phyloP scores from a whole-genome alignment of 352 stramenopile species.

The Globisporangium cylindrosporum region DNA sequence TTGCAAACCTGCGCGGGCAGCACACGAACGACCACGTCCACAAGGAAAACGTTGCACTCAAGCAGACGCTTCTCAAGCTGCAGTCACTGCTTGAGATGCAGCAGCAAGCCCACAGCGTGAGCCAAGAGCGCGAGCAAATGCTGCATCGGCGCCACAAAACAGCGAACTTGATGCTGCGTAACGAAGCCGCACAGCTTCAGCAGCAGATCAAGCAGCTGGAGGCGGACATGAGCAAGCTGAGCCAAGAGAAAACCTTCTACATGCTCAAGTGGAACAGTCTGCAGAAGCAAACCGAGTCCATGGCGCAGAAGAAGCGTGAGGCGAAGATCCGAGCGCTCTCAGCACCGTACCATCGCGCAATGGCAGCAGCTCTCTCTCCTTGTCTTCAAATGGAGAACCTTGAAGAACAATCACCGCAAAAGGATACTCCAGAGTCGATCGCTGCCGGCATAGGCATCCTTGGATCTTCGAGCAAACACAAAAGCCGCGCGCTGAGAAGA shows the following conservation, averaged over 20 bases:
- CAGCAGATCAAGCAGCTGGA: slow-evolving; percentile 50
- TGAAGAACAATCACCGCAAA: neutral
- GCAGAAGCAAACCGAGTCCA: slow-evolving; percentile 39
- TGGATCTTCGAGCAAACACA: neutral
- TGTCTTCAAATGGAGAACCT: neutral
- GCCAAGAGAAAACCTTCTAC: slow-evolving; percentile 46
- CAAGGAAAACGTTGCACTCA: slow-evolving; percentile 65
- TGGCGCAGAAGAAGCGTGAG: slow-evolving; percentile 37
- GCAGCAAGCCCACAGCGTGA: slow-evolving; percentile 36
- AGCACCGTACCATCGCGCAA: slow-evolving; percentile 27
- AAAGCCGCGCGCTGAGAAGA: slow-evolving; percentile 1
- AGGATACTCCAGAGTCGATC: neutral
- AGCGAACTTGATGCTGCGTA: slow-evolving; percentile 29
- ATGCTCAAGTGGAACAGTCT: slow-evolving; percentile 43
- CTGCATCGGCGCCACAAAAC: slow-evolving; percentile 36
- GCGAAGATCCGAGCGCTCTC: slow-evolving; percentile 52
- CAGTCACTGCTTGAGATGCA: slow-evolving; percentile 66
- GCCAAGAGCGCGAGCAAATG: slow-evolving; percentile 39
- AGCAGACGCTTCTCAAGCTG: slow-evolving; percentile 65
- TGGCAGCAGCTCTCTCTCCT: slow-evolving; percentile 3
- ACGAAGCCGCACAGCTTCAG: slow-evolving; percentile 47
- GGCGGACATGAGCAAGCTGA: slow-evolving; percentile 38
- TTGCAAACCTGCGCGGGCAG: slow-evolving; percentile 45
- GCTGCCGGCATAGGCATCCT: neutral
- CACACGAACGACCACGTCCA: slow-evolving; percentile 37